Base-by-base conservation (phyloP, 73 alveolate species). In the Blepharisma japonicum region DNA sequence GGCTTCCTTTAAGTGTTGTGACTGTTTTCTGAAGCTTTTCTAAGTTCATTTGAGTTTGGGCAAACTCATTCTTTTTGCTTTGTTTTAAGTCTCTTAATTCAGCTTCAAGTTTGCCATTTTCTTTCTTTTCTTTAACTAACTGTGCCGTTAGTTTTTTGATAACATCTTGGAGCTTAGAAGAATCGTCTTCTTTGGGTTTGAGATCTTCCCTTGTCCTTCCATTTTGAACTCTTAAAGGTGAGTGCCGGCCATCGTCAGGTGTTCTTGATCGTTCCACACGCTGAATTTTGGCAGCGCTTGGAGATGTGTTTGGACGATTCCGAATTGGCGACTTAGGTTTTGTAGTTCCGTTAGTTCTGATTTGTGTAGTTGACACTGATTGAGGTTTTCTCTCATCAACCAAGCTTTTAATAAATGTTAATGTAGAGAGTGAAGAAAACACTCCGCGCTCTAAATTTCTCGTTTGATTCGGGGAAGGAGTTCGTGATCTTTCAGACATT, bases 401-500 rank as follows among this genome's bases (percentile, higher is more conserved):
- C 18, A 39, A 20, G n/a, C 23, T n/a, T 25, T 61, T 61, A 25
- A 14, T 14, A 14, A 61, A 25, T 8, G 39, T 18, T 18, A 61
- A 25, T 18, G 74, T 39, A 9, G 74, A 61, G 14, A 61, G 23
- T 11, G 74, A 61, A 25, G 74, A 61, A 25, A 61, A 61, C 18
- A 25, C 74, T 61, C 74, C 74, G 2, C 74, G 74, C 5, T 61
- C 74, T 61, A 61, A 25, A 25, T 61, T 61, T 61, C 23, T n/a
- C 18, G 74, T 14, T 20, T 39, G 74, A 39, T 61, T n/a, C 18
- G 74, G 74, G 11, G 74, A 61, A 14, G 74, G 74, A 25, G 74
- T 61, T 2, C 14, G 74, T 61, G 74, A n/a, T 39, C 74, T 14
- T 61, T 61, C 74, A 20, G 74, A 14, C 74, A 61, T 61, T 61